Evolutionary conservation across 2,329 filamentous ascomycete genomes (phyloP).

Genomic region (Pseudogymnoascus sp.): DNA sequence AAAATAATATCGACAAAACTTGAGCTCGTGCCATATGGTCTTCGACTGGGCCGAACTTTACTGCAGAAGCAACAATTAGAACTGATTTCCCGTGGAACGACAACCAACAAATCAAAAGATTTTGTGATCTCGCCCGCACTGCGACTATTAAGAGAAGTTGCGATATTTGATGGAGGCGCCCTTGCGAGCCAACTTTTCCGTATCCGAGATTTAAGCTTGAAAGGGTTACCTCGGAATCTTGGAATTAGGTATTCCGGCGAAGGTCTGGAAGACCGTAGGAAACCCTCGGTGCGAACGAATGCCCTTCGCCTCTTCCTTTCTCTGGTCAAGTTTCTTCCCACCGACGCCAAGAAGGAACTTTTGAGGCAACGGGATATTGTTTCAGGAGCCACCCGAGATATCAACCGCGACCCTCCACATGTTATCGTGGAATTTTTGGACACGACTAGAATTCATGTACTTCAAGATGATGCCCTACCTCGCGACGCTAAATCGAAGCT

Average conservation of each 20-base stretch:
- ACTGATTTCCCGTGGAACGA: constrained; percentile 68
- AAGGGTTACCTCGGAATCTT: constrained; percentile 72
- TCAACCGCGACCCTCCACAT: constrained; percentile 69
- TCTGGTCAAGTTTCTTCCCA: constrained; percentile 68
- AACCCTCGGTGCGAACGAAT: constrained; percentile 73
- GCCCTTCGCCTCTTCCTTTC: constrained; percentile 73
- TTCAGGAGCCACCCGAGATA: constrained; percentile 62
- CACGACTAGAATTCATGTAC: constrained; percentile 58
- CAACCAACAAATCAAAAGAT: constrained; percentile 72
- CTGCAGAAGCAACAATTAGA: constrained; percentile 74
- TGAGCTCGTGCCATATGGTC: constrained; percentile 65
- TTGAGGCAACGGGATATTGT: constrained; percentile 65
- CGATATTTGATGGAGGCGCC: constrained; percentile 75
- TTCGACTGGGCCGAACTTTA: constrained; percentile 71
- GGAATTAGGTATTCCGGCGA: constrained; percentile 55
- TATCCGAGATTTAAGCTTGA: constrained; percentile 68
- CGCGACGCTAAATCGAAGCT: constrained; percentile 66
- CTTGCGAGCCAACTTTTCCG: constrained; percentile 71
- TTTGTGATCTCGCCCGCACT: constrained; percentile 84
- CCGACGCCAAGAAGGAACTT: constrained; percentile 71
- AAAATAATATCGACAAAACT: constrained; percentile 66
- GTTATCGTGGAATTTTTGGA: constrained; percentile 68
- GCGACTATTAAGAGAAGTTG: constrained; percentile 76
- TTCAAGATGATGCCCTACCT: constrained; percentile 66
- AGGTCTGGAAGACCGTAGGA: constrained; percentile 53